Base-by-base conservation (phyloP, 2,329 filamentous ascomycete species). In the Xylaria sp. region DNA sequence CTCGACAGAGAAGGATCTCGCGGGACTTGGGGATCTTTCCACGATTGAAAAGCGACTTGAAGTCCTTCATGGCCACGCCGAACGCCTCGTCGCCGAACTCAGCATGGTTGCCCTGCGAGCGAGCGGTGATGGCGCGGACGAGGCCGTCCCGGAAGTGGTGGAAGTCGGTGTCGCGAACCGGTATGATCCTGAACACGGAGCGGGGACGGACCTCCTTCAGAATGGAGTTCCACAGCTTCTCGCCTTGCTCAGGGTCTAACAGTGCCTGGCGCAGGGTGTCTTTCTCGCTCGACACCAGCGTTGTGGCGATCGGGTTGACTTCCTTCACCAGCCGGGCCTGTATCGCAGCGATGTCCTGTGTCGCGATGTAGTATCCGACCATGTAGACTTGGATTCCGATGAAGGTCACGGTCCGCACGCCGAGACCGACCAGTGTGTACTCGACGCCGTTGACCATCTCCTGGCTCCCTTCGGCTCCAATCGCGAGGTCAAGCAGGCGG, bases 81-180 rank as follows among this genome's bases (percentile, higher is more conserved):
- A 98, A 98, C 0, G 80, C 81, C 64, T 95, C 92, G 67, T 94
- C 90, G 23, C 85, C 82, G 74, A 86, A 82, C 1, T 77, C 77
- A 33, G 79, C 77, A 40, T 84, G 79, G 38, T 84, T 81, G 21
- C 82, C 81, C 65, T 88, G 83, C 2, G 90, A 89, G 33, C 90
- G 87, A 8, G 86, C 89, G 55, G 91, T 90, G 66, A 99, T 90
- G 21, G 91, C 90, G 5, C 93, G 86, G 61, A 97, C 91, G 80
- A 93, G 96, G 1, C 91, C 95, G 73, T 99, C 95, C 40, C 94
- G 87, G 64, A 99, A 77, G 75, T 99, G 95, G 67, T 89, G 87
- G 77, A 97, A 98, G 76, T 98, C 93, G 17, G 95, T 99, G 76
- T 96, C 93, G 37, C 92, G 85, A n/a, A 92, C 93, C 0, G 95